These are phyloP conservation scores for Yamadazyma takamatsuzukensis DNA, from an alignment of 805 yeast genomes.

Conservation along the genomic window DNA sequence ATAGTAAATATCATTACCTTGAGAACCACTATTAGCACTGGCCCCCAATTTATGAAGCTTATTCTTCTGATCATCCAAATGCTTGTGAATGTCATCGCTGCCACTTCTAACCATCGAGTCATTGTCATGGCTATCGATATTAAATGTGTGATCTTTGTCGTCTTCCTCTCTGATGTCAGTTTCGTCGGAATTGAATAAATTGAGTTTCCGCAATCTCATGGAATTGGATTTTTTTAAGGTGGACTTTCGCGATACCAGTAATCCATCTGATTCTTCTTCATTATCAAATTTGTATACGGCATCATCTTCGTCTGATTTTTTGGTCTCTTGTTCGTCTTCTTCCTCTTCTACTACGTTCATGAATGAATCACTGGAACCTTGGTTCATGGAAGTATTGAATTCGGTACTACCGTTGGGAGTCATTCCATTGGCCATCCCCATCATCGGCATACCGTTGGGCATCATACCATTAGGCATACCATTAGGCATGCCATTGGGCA, in stretches of 20 bases:
- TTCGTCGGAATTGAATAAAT: conserved; percentile 26
- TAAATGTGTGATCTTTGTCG: conserved; percentile 9
- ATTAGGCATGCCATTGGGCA: conserved; percentile 1
- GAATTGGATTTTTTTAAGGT: conserved; percentile 39
- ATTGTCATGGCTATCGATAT: conserved; percentile 8
- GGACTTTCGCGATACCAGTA: conserved; percentile 31
- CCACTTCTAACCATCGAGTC: conserved; percentile 15
- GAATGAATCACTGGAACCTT: conserved; percentile 27
- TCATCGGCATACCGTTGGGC: conserved; percentile 4
- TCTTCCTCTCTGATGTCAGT: conserved; percentile 8
- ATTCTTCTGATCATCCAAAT: conserved; percentile 10
- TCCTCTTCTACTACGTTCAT: conserved; percentile 34
- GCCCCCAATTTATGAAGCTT: conserved; percentile 18
- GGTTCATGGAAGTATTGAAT: conserved; percentile 5
- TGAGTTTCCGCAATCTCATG: conserved; percentile 37
- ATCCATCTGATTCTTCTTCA: conserved; percentile 22
- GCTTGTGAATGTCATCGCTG: conserved; percentile 14
- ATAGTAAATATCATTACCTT: conserved; percentile 16
- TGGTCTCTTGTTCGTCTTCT: conserved; percentile 14
- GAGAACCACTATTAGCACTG: conserved; percentile 10
- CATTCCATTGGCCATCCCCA: conserved; percentile 1
- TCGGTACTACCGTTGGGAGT: neutral
- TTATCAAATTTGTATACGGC: conserved; percentile 29
- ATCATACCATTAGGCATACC: conserved; percentile 1
- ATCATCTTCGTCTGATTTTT: conserved; percentile 22